Base-by-base conservation (phyloP, 2,329 filamentous ascomycete species). In the Xylaria sp. region DNA sequence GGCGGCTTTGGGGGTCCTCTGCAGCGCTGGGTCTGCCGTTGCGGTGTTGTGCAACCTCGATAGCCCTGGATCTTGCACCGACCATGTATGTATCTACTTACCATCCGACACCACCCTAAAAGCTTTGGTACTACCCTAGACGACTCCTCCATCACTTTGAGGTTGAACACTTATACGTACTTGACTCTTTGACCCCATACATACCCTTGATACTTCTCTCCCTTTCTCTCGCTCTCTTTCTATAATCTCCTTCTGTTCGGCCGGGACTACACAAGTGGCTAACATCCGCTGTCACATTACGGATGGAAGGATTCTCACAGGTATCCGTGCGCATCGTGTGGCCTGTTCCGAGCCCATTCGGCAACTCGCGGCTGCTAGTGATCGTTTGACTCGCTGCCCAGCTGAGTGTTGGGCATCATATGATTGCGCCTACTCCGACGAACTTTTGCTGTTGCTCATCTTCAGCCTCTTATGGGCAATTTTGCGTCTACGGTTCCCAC, bases 31-130 rank as follows among this genome's bases (percentile, higher is more conserved):
- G 54, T 10, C 36, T 42, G 56, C 56, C 26, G 56, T 46, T 59
- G 40, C 40, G 42, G 63, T 54, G 53, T 44, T 67, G 69, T 67
- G 59, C 64, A 57, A 70, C 69, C 48, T 36, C 60, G 59, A 59
- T 23, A 62, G 44, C 64, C 48, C 15, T 65, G 59, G 60, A 42
- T 61, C 20, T 26, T 59, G 51, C 62, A 53, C 63, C 58, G 58
- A 59, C 48, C 48, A 15, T 68, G n/a, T 42, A 28, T 33, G 36
- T 15, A 40, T 5, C 13, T 40, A 54, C 60, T 60, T 46, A 13
- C 42, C 57, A 67, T 62, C 60, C 57, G 60, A 51, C 31, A 42
- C 26, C 20, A 42, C 26, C 20, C 33, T 40, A 11, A 15, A 31
- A 7, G 46, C 46, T 20, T 36, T 51, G 48, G 26, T 31, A 40